Base-by-base conservation (phyloP, 2,329 filamentous ascomycete genomes). In the Epicoccum nigrum region DNA sequence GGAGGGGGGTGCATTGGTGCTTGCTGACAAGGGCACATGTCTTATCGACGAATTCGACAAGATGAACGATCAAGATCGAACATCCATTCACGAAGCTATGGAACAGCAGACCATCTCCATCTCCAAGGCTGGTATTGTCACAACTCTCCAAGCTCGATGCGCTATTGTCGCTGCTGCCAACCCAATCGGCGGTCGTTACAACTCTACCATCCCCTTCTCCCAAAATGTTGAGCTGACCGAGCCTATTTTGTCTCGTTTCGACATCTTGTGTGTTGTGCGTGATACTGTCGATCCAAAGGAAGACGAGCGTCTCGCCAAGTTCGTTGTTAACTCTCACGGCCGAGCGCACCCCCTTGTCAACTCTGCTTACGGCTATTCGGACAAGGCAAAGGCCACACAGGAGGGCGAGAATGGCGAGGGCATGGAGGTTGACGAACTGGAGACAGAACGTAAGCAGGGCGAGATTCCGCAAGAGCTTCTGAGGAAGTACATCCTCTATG, bases 41-140 rank as follows among this genome's bases (percentile, higher is more conserved):
- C 81, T 99, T 23, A 99, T 99, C 57, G 94, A 99, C 67, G 94
- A 99, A 76, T 99, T 99, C 66, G 94, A 99, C 83, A 99, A 99
- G 82, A 99, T 99, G 94, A 97, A 97, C 73, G 94, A 99, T 72
- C 92, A 97, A 71, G 94, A 99, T 74, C 86, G 94, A 59, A 97
- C 94, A 1, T 96, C 92, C 7, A 99, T 99, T 63, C 94, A 99
- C 82, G 94, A 99, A 80, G 94, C 94, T 54, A 99, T 99, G 94
- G 94, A 99, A 75, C 94, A 99, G 76, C 94, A 99, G 77, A 99
- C 94, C 1, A 99, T 99, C 62, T 97, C 93, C 55, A 99, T 99
- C 69, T 96, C 92, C 59, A 99, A 99, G 73, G 94, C 94, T 0
- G 94, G 94, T 75, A 99, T 99, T 55, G 94, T 99, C 34, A 99